Evolutionary conservation across 495 filamentous ascomycete genomes (phyloP).

Genomic region (Staphylotrichum longicolle): DNA sequence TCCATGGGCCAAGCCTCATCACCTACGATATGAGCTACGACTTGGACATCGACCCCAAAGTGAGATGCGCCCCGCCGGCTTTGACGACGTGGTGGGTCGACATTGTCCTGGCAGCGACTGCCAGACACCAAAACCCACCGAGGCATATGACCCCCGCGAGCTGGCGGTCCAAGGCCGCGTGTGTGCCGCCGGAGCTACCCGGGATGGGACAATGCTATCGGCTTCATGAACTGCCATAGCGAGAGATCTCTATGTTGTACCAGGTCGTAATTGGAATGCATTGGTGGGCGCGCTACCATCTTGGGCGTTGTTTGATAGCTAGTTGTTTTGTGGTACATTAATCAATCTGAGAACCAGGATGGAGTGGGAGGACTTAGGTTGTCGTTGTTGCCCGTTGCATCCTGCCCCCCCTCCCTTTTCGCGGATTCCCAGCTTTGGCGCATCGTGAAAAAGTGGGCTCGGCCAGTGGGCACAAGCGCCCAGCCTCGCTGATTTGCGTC

Average conservation of each 20-base stretch:
- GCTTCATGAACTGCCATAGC: neutral
- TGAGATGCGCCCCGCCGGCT: slow-evolving; percentile 1
- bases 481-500: slow-evolving; percentile 19
- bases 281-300: too few species aligned
- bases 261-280: too few species aligned
- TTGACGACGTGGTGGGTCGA: neutral
- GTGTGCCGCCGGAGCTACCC: neutral
- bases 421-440: too few species aligned
- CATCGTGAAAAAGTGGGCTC: neutral
- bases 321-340: too few species aligned
- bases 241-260: too few species aligned
- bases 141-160: neutral
- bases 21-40: neutral
- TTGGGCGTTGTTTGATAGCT: too few species aligned
- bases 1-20: neutral
- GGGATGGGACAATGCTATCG: neutral
- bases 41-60: neutral
- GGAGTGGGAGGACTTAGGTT: too few species aligned
- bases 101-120: too few species aligned
- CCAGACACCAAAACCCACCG: neutral
- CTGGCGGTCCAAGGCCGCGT: too few species aligned
- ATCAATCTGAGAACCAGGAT: too few species aligned
- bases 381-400: too few species aligned
- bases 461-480: neutral
- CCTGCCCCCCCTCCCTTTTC: too few species aligned